A percentile compares a stretch with the other conserved stretches of the same genome.
Conservation (phyloP, 2,329 filamentous ascomycete genomes). For the Hypoxylon sp. region DNA sequence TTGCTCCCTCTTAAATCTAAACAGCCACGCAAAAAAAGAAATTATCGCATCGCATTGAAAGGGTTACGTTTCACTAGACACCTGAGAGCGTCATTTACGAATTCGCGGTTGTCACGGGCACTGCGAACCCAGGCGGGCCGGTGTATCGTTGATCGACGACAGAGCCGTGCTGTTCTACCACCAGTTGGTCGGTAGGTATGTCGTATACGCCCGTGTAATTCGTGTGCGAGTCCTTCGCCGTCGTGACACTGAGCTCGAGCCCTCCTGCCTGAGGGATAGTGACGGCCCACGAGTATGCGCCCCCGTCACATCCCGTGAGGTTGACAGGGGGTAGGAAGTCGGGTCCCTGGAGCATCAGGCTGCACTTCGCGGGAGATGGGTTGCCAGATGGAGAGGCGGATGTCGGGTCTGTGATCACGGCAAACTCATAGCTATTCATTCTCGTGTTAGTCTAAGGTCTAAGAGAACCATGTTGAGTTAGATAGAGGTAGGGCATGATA, state of each 20-base stretch:
- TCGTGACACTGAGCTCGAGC: conserved; percentile 43
- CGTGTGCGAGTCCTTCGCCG: conserved; percentile 31
- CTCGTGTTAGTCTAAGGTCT: conserved; percentile 12
- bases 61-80: neutral
- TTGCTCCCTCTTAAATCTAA: conserved; percentile 3
- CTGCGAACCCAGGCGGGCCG: conserved; percentile 36
- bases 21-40: neutral
- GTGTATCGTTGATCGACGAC: conserved; percentile 40
- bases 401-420: conserved; percentile 33
- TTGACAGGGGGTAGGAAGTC: conserved; percentile 44
- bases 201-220: conserved; percentile 46
- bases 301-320: conserved; percentile 40
- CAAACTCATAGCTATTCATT: conserved; percentile 44
- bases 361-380: conserved; percentile 37
- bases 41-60: neutral
- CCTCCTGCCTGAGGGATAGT: conserved; percentile 19
- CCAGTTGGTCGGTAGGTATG: conserved; percentile 41
- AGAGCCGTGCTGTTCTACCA: conserved; percentile 40
- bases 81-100: neutral
- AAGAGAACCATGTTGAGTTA: neutral
- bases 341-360: conserved; percentile 44
- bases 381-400: conserved; percentile 35
- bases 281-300: conserved; percentile 41
- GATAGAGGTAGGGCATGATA: neutral
- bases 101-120: conserved; percentile 18